phyloP scores from a whole-genome alignment of 2,329 filamentous ascomycete species.

The Rhytidhysteron rufulum region DNA sequence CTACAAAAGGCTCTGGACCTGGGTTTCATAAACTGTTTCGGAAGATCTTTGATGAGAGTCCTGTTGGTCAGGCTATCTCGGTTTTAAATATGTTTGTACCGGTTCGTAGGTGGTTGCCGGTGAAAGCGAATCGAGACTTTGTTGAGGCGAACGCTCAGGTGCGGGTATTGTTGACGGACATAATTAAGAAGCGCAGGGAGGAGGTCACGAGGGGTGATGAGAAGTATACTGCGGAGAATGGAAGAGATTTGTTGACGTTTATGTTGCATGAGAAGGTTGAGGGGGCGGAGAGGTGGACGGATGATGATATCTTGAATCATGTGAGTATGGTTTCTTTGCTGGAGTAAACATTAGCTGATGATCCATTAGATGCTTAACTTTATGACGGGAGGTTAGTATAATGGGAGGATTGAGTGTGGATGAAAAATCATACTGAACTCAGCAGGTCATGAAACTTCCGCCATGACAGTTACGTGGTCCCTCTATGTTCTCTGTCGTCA shows the following conservation, averaged over 20 bases:
- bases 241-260: conserved; percentile 18
- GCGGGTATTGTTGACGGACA: conserved; percentile 29
- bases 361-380: conserved; percentile 39
- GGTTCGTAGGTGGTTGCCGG: conserved; percentile 30
- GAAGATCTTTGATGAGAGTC: conserved; percentile 15
- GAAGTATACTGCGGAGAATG: conserved; percentile 7
- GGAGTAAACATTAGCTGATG: too few species aligned
- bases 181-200: conserved; percentile 23
- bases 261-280: conserved; percentile 33
- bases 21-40: conserved; percentile 17
- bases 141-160: conserved; percentile 31
- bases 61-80: conserved; percentile 12
- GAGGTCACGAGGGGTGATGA: conserved; percentile 18
- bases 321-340: conserved; percentile 11
- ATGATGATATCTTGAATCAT: conserved; percentile 37
- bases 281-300: conserved; percentile 34
- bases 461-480: conserved; percentile 40
- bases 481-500: conserved; percentile 37
- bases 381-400: not conserved
- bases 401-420: not conserved
- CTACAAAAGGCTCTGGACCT: conserved; percentile 5
- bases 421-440: conserved; percentile 22
- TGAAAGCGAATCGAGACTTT: conserved; percentile 39
- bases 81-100: conserved; percentile 19
- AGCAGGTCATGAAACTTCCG: conserved; percentile 46